Evolutionary conservation across 306 rosid genomes (phyloP).

Genomic region (Cicer pinnatifidum): DNA sequence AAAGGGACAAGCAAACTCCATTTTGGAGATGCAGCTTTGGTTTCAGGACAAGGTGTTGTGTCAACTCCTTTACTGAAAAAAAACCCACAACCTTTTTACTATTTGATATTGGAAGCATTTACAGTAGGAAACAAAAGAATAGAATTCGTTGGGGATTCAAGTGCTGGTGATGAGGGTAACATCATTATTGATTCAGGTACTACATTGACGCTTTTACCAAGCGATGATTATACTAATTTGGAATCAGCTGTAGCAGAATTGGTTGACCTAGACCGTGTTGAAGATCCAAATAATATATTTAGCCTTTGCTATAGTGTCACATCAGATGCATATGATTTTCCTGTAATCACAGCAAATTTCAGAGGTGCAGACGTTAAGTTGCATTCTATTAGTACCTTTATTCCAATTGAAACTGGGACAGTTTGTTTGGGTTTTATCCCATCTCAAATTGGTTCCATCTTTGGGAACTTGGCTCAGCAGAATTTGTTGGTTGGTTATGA

Average conservation of each 20-base stretch:
- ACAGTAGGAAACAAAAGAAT: conserved; percentile 15
- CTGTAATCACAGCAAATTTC: conserved; percentile 47
- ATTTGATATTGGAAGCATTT: conserved; percentile 6
- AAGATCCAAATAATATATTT: conserved; percentile 1
- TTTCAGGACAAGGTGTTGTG: background rate
- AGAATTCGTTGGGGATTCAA: background rate
- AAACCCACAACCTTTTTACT: background rate
- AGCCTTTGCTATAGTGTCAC: background rate
- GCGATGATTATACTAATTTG: conserved; percentile 16
- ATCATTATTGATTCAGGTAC: conserved; percentile 57
- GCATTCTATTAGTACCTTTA: conserved; percentile 41
- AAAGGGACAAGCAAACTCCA: background rate
- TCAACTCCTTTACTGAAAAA: background rate
- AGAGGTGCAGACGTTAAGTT: conserved; percentile 47
- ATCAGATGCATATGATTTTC: background rate
- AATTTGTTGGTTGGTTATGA: conserved; percentile 67
- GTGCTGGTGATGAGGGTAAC: background rate
- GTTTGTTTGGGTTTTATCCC: too few species aligned
- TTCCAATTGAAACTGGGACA: background rate
- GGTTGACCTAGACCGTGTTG: background rate
- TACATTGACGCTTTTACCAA: conserved; percentile 39
- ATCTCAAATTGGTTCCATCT: conserved; percentile 1
- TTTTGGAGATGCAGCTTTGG: conserved; percentile 37
- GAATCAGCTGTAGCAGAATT: conserved; percentile 26
- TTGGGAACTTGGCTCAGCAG: conserved; percentile 59